A percentile compares a stretch with the other conserved stretches of the same genome.
Evolutionary conservation across 345 rosid species (phyloP).

Genomic region (Syzygium aromaticum): DNA sequence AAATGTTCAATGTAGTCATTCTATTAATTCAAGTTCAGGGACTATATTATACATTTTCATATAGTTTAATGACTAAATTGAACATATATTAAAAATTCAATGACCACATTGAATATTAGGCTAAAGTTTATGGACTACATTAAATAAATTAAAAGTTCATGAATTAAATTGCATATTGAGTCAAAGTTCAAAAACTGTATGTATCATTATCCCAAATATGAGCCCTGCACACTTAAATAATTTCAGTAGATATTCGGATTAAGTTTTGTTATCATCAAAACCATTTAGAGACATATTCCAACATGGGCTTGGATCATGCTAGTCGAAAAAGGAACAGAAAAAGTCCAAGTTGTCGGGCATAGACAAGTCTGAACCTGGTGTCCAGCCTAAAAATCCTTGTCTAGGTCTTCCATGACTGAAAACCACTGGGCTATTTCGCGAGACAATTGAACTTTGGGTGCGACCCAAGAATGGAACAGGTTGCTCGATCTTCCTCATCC

Average conservation of each 20-base stretch:
- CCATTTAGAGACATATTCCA: neutral
- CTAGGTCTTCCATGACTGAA: neutral
- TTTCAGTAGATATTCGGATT: neutral
- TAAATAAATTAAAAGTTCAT: no score
- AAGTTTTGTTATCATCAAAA: neutral
- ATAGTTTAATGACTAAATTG: no score
- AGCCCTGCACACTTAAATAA: neutral
- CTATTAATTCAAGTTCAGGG: no score
- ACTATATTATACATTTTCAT: no score
- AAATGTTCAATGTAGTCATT: no score
- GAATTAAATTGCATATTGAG: no score
- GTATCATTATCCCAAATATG: no score
- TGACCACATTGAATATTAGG: no score
- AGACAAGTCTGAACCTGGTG: neutral
- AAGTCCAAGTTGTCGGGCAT: neutral
- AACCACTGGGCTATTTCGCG: neutral
- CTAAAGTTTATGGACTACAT: no score
- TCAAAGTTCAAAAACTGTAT: no score
- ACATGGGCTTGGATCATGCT: neutral
- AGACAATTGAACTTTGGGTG: neutral
- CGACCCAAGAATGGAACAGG: neutral
- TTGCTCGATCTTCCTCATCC: neutral
- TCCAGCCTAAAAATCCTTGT: neutral
- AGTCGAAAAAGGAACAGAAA: neutral
- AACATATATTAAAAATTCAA: no score